A percentile compares a stretch with the other conserved stretches of the same genome.
Evolutionary conservation across 129 eudicot species (phyloP).

Genomic region (Flaveria ramosissima): DNA sequence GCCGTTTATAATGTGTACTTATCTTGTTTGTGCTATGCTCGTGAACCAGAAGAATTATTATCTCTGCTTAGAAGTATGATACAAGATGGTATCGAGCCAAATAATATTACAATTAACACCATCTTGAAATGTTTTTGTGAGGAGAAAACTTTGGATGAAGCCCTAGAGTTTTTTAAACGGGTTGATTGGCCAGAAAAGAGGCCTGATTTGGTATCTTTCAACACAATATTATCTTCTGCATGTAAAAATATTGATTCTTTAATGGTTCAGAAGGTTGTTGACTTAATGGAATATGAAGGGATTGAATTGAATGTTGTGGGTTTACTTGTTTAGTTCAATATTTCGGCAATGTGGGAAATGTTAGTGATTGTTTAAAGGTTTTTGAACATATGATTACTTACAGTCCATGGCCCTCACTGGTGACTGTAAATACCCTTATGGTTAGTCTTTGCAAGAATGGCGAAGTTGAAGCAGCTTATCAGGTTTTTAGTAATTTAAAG

Average conservation of each 20-base stretch:
- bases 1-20: constrained; percentile 55
- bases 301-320: constrained; percentile 44
- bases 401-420: constrained; percentile 45
- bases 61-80: constrained; percentile 33
- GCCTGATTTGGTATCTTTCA: constrained; percentile 56
- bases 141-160: constrained; percentile 43
- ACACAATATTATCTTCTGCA: constrained; percentile 55
- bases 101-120: constrained; percentile 51
- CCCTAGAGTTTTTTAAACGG: constrained; percentile 40
- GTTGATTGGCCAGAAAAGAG: constrained; percentile 32
- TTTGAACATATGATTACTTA: constrained; percentile 41
- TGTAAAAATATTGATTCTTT: constrained; percentile 45
- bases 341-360: constrained; percentile 39
- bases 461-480: constrained; percentile 39
- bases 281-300: constrained; percentile 54
- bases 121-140: constrained; percentile 54
- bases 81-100: constrained; percentile 43
- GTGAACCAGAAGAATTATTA: constrained; percentile 43
- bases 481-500: constrained; percentile 38
- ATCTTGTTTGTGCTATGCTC: constrained; percentile 34
- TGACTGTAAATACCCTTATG: constrained; percentile 51
- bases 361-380: constrained; percentile 46
- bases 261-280: constrained; percentile 36
- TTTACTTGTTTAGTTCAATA: constrained; percentile 55
- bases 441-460: constrained; percentile 50